phyloP scores from a whole-genome alignment of 257 asterid genomes.

The Petrea volubilis region DNA sequence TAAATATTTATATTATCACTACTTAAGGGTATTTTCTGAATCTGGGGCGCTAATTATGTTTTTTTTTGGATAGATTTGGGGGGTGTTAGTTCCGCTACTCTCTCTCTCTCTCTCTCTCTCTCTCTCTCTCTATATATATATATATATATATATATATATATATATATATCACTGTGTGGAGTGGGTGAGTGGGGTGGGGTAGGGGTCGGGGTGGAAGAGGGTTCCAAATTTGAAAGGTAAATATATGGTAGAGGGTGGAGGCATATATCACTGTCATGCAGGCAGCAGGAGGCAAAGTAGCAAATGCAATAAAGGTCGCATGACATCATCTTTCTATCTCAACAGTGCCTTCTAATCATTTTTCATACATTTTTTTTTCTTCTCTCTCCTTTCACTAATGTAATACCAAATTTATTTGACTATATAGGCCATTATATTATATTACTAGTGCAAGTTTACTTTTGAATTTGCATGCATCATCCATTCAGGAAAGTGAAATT shows the following conservation, averaged over 20 bases:
- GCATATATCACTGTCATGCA: conserved; percentile 40
- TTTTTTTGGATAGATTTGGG: too few species aligned
- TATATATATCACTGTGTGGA: neutral
- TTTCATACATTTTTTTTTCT: neutral
- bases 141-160: too few species aligned
- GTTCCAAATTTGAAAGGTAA: neutral
- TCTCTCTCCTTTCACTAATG: too few species aligned
- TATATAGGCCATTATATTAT: neutral
- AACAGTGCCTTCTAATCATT: conserved; percentile 45
- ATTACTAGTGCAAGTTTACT: conserved; percentile 2
- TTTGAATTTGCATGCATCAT: conserved; percentile 2
- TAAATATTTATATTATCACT: too few species aligned
- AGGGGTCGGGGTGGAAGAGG: neutral
- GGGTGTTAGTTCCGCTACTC: too few species aligned
- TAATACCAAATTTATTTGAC: neutral
- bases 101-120: too few species aligned
- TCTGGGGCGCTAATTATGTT: too few species aligned
- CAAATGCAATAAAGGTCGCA: conserved; percentile 42
- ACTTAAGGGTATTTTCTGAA: too few species aligned
- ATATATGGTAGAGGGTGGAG: neutral
- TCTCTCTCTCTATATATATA: too few species aligned
- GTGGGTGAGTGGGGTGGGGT: neutral
- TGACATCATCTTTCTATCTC: conserved; percentile 43
- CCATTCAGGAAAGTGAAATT: conserved; percentile 16
- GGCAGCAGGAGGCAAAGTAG: conserved; percentile 38